A percentile compares a stretch with the other conserved stretches of the same genome.
These are phyloP conservation scores for Penicillium soppii DNA, from an alignment of 495 filamentous ascomycete species.

Conservation along the genomic window DNA sequence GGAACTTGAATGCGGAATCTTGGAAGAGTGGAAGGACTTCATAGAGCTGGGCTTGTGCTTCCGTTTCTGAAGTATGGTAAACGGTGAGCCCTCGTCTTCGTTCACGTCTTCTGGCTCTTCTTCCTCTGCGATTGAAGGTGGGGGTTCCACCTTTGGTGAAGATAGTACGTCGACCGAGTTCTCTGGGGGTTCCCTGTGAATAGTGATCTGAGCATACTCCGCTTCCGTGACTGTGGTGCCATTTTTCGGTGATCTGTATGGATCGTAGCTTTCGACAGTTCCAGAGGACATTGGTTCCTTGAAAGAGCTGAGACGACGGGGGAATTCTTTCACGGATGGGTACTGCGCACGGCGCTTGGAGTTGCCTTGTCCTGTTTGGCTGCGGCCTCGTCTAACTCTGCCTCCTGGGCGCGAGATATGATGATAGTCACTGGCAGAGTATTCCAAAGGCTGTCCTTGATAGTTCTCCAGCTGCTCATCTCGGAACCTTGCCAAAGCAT, in stretches of 20 bases:
- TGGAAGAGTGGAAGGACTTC: constrained; percentile 40
- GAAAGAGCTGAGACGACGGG: constrained; percentile 41
- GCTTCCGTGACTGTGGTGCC: constrained; percentile 34
- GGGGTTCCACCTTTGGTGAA: constrained; percentile 15
- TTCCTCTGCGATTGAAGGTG: constrained; percentile 27
- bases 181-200: constrained; percentile 52
- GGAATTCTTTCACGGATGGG: constrained; percentile 64
- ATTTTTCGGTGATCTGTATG: constrained; percentile 68
- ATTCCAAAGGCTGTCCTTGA: constrained; percentile 63
- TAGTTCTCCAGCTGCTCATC: constrained; percentile 85
- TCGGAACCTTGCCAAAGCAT: constrained; percentile 72
- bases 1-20: constrained; percentile 50
- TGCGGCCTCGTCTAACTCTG: constrained; percentile 16
- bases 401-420: constrained; percentile 56
- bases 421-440: constrained; percentile 86
- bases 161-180: not conserved
- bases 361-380: constrained; percentile 28
- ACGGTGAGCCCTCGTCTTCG: constrained; percentile 26
- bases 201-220: constrained; percentile 60
- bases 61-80: constrained; percentile 34
- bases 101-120: constrained; percentile 18
- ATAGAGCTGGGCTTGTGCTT: constrained; percentile 37
- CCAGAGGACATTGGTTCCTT: constrained; percentile 46
- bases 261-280: constrained; percentile 72
- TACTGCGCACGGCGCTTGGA: constrained; percentile 63